Evolutionary conservation across 257 asterid species (phyloP), one percentile per base, ranked within the genome.

Genomic region (Solanum virginianum): DNA sequence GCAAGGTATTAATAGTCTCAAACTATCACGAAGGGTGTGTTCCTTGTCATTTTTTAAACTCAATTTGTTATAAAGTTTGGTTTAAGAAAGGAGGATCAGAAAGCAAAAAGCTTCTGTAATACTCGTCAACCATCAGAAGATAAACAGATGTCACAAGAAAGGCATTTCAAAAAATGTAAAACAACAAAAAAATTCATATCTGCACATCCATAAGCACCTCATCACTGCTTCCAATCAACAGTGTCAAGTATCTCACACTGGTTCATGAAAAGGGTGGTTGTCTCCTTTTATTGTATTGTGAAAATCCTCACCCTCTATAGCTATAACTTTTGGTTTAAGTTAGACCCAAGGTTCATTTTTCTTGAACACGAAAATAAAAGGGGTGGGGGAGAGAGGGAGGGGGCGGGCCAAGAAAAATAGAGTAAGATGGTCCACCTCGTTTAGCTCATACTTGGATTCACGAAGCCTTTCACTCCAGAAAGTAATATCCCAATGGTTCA

Each of bases 401-500:
- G 32, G 2, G 2, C 32, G 2, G 32, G 32, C 32, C 2, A 2
- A 29, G 32, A 29, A 29, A n/a, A 84, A 86, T 20, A 41, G 49
- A 68, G 75, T 47, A 54, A 77, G 63, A 36, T 59, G 84, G 49
- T 82, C 66, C 75, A 93, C 99, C 99, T 96, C 98, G 85, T 93
- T 96, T 86, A 96, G 91, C 88, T 96, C 99, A 70, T 94, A 96
- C 90, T 93, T 94, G 1, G 96, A 89, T 89, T 96, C 99, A 70
- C 98, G 97, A 60, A 96, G 98, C 91, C 99, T 94, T 92, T 96
- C 98, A 87, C 98, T 94, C 99, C 99, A 96, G 83, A 94, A 96
- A 88, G 87, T 84, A 84, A 87, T 85, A 84, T 96, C 99, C 99
- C 99, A 96, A 83, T 96, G 92, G 85, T 89, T 92, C 85, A 96